Base-by-base conservation (phyloP, 495 filamentous ascomycete species). In the Cladorrhinum samala region DNA sequence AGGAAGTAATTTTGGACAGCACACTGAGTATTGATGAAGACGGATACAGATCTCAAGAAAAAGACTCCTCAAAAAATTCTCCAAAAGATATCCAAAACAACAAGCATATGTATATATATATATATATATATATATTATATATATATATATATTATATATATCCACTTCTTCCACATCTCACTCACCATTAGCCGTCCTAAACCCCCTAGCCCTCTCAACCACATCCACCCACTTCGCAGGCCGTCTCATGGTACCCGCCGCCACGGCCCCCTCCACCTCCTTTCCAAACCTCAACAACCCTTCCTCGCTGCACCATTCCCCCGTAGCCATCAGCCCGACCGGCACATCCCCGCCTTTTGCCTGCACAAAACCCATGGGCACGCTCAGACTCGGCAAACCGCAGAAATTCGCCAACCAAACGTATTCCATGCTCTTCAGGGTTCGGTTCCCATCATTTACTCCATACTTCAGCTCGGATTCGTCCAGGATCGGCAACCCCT, bases 321-420 rank as follows among this genome's bases (percentile, higher is more conserved):
- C 80, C 78, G 87, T 87, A 3, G 79, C 90, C 86, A 90, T 91
- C 53, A 95, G 54, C 16, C 89, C 89, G 5, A 95, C 74, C 2
- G 89, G 90, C 11, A 90, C 70, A 30, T 71, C 73, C 50, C 78
- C 70, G 49, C 24, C 52, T 11, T 53, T 73, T 63, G 55, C 54
- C 54, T 38, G 60, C 17, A 73, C 77, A 67, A 85, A 89, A 1
- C 87, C 90, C 2, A 81, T 84, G 0, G 89, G 89, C 45, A 84
- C 73, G 40, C 62, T 82, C 20, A 95, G 76, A 16, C 83, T 77
- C 0, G 89, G 89, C 58, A 83, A 75, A 0, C 89, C 89, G 11
- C 74, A 81, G 60, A 94, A 91, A 64, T 95, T 95, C 9, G 86
- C 88, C 58, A 95, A 54, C 81, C 85, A 94, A 14, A 85, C 84